Base-by-base conservation (phyloP, 2,329 filamentous ascomycete genomes). In the Xylariaceae sp. region DNA sequence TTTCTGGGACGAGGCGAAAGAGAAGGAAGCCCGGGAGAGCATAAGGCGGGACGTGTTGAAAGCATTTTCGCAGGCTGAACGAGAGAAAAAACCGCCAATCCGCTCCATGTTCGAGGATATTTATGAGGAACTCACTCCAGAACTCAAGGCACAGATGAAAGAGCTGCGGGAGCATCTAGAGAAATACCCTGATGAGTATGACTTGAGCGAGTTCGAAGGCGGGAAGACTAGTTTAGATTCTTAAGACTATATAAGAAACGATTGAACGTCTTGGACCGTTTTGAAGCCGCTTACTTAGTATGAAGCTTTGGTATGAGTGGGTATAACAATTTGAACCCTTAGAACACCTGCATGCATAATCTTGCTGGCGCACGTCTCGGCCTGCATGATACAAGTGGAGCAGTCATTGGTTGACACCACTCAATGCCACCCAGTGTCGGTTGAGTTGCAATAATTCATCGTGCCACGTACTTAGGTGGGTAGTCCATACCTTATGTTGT, bases 171-270 rank as follows among this genome's bases (percentile, higher is more conserved):
- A 85, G n/a, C 82, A 96, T 48, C 71, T 99, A 47, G 86, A 94
- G 65, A 87, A 83, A 66, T 99, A 98, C 76, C 93, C 94, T 0
- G 87, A 90, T 31, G 95, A 99, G 79, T 99, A 99, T 74, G 92
- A 98, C 74, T 71, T 95, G 44, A 81, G 80, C 14, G 85, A 87
- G 64, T 92, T 85, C 74, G 90, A 96, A 63, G 90, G 85, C 3
- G 92, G 92, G 0, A 80, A 87, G 56, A 82, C 85, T 39, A 87
- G 86, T 14, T 69, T 93, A 71, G 78, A 80, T 29, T 47, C 44
- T 34, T 61, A 39, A 57, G 51, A 49, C 21, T 2, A 50, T 14
- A 43, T 12, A 46, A 2, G 31, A 37, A 40, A 17, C 19, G 36
- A 21, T 41, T 8, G 26, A 40, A 26, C 26, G 12, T 11, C 21